Conservation (phyloP, 495 filamentous ascomycete genomes). For the Penicillium antarcticum region DNA sequence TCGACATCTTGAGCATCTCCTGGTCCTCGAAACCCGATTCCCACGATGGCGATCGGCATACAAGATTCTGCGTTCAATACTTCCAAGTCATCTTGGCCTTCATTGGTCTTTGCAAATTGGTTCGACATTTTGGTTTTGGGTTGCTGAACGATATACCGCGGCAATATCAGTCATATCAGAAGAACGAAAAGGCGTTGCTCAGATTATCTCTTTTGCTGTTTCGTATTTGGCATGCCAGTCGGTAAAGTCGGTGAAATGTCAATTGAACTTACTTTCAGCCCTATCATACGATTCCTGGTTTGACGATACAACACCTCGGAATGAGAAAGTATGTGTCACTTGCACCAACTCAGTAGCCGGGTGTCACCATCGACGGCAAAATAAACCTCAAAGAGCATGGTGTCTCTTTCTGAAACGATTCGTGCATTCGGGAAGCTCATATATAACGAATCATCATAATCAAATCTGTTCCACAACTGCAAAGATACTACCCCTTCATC, state of each 20-base stretch:
- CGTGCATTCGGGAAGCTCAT: background rate
- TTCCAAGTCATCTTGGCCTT: background rate
- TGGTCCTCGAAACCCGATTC: slow-evolving; percentile 59
- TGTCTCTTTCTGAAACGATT: slow-evolving; percentile 3
- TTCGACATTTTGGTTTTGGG: background rate
- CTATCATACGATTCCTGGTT: background rate
- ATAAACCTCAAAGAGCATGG: background rate
- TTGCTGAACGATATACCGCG: background rate
- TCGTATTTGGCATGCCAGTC: no score
- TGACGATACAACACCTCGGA: background rate
- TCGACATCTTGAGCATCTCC: slow-evolving; percentile 48
- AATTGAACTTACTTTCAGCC: no score
- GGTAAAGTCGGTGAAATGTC: no score
- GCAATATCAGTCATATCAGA: background rate
- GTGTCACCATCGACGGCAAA: slow-evolving; percentile 4
- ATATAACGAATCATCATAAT: background rate
- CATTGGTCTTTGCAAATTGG: background rate
- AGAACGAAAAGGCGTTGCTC: background rate
- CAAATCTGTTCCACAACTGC: background rate
- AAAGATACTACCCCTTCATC: background rate
- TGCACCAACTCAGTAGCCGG: slow-evolving; percentile 4
- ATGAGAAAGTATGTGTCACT: background rate
- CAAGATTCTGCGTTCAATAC: slow-evolving; percentile 9
- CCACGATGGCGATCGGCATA: slow-evolving; percentile 60
- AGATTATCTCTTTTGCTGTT: background rate